Conservation (phyloP, 2,329 filamentous ascomycete genomes). For the Pestalotiopsis sp. region DNA sequence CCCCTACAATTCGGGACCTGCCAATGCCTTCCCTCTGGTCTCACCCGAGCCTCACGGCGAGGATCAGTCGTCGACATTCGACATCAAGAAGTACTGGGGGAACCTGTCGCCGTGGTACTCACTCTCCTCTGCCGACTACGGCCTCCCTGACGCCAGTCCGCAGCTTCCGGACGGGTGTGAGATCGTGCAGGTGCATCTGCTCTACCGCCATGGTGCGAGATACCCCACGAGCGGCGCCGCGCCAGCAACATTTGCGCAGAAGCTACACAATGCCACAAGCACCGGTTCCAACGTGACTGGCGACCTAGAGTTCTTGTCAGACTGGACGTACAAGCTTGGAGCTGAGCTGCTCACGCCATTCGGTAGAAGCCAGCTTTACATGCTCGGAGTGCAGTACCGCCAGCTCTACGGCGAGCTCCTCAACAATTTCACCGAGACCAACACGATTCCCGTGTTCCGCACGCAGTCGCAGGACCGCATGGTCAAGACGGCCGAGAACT, state of each 20-base stretch:
- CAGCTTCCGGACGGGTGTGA: conserved; percentile 31
- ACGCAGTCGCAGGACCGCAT: conserved; percentile 35
- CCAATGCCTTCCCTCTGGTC: conserved; percentile 33
- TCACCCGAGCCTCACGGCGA: conserved; percentile 28
- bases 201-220: conserved; percentile 36
- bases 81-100: conserved; percentile 34
- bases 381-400: conserved; percentile 40
- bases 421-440: conserved; percentile 42
- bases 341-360: conserved; percentile 39
- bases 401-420: conserved; percentile 44
- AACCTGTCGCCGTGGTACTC: conserved; percentile 37
- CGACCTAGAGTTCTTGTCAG: conserved; percentile 30
- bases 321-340: conserved; percentile 37
- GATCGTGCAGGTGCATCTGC: conserved; percentile 32
- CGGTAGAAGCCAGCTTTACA: conserved; percentile 42
- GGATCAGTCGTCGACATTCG: conserved; percentile 23
- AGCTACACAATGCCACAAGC: conserved; percentile 35
- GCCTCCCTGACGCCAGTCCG: conserved; percentile 31
- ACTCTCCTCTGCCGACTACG: conserved; percentile 33
- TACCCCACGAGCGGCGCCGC: conserved; percentile 32
- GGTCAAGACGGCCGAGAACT: conserved; percentile 35
- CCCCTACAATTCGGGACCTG: conserved; percentile 27
- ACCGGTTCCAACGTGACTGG: conserved; percentile 33
- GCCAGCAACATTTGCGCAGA: conserved; percentile 32
- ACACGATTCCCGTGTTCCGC: conserved; percentile 40